These are phyloP conservation scores for Mycena haematopus DNA, from an alignment of 768 basidiomycete species.

Conservation along the genomic window DNA sequence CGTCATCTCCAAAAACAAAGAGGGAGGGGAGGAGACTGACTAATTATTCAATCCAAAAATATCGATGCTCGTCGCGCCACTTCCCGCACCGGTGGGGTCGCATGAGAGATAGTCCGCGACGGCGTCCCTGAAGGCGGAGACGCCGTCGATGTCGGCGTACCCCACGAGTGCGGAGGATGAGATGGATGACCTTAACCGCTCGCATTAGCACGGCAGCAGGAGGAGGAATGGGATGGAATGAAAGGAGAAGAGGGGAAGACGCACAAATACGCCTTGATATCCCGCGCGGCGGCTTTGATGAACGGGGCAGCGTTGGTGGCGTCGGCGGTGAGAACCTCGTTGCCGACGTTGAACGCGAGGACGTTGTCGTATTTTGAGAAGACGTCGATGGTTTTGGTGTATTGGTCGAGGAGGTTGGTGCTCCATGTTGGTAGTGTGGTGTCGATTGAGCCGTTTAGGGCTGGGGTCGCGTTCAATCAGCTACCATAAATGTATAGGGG, in stretches of 20 bases:
- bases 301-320: conserved; percentile 62
- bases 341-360: conserved; percentile 73
- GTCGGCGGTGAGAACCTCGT: conserved; percentile 54
- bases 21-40: neutral
- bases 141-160: conserved; percentile 11
- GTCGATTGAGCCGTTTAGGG: conserved; percentile 71
- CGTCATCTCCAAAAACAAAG: no score
- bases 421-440: conserved; percentile 65
- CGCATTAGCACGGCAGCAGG: neutral
- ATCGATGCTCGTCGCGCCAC: neutral
- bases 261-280: conserved; percentile 64
- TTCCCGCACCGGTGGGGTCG: neutral
- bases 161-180: neutral
- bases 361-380: conserved; percentile 74
- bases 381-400: conserved; percentile 61
- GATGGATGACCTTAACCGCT: conserved; percentile 2
- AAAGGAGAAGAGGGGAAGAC: conserved; percentile 34
- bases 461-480: neutral
- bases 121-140: neutral
- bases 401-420: conserved; percentile 65
- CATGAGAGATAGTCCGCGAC: conserved; percentile 3
- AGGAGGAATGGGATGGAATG: neutral
- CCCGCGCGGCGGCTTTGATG: conserved; percentile 76
- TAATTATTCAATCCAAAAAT: conserved; percentile 9
- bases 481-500: neutral